Percentiles rank a stretch among this genome's conserved stretches.
Conservation (phyloP, 129 eudicot species). For the Escallonia rubra region DNA sequence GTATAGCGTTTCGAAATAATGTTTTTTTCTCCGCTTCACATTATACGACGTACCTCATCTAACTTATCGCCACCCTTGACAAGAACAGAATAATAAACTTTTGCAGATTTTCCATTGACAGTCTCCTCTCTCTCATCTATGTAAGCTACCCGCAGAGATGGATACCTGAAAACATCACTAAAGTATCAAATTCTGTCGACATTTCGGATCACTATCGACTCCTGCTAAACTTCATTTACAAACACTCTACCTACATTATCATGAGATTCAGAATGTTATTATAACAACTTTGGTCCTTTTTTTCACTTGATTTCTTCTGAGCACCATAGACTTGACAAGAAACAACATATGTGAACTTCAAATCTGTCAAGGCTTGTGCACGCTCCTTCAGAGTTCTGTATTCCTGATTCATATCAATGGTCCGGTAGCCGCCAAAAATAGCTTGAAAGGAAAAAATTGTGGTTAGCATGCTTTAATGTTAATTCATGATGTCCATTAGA, state of each 20-base stretch:
- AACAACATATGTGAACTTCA: conserved; percentile 96
- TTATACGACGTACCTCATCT: conserved; percentile 67
- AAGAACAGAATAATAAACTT: conserved; percentile 87
- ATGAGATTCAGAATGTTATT: conserved; percentile 78
- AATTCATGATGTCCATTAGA: neutral
- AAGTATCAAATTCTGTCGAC: neutral
- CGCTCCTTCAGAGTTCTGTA: conserved; percentile 51
- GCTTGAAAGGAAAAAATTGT: conserved; percentile 47
- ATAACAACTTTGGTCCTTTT: conserved; percentile 69
- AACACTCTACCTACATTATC: conserved; percentile 48
- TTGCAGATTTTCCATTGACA: conserved; percentile 44
- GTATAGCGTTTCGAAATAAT: too few relatives aligned
- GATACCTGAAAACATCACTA: conserved; percentile 51
- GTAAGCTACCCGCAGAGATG: conserved; percentile 91
- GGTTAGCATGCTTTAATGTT: neutral
- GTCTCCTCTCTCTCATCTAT: conserved; percentile 87
- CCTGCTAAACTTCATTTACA: neutral
- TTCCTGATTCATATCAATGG: conserved; percentile 44
- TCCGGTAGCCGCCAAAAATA: conserved; percentile 77
- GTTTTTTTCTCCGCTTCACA: too few relatives aligned
- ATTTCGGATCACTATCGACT: neutral
- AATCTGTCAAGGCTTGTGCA: conserved; percentile 82
- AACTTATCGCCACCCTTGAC: conserved; percentile 93
- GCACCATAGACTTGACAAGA: conserved; percentile 95
- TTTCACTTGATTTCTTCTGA: conserved; percentile 82